Evolutionary conservation across 2,329 filamentous ascomycete genomes (phyloP), one percentile per base, ranked within the genome.

Genomic region (Aureobasidium melanogenum): DNA sequence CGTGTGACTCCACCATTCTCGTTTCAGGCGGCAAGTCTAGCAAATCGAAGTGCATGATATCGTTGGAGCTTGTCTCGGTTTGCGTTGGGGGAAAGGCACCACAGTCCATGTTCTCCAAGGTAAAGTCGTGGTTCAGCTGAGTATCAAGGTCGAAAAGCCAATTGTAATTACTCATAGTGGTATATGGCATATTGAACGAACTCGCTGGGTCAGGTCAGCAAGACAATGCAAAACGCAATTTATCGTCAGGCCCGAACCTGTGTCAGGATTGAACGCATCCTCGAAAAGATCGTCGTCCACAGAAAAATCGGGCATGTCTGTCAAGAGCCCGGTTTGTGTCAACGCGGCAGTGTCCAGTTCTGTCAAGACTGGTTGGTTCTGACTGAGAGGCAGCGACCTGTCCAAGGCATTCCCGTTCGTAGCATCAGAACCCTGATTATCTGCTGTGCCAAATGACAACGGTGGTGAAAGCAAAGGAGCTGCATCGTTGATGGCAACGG

Each of bases 151-250:
- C 79, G 66, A 86, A 86, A 2, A 86, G 68, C 83, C 84, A 86
- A 62, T 82, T 83, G 67, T 86, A 86, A 61, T 86, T 84, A 64
- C 77, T 76, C 63, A 82, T 82, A 1, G 84, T 85, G 2, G 84
- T 85, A 69, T 84, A 86, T 5, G 84, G 84, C 72, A 84, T 84
- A 60, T 86, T 86, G 68, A 86, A 86, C 0, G 83, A 84, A 66
- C 79, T 84, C 32, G 83, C 83, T 68, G 60, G 41, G 54, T 15
- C 19, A 30, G 8, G 51, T 63, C 61, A 63, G 55, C 39, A 17
- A 17, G 14, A 26, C 14, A 34, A 32, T 39, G 26, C 38, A 32
- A 32, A 32, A 7, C 8, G 30, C 30, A 32, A 32, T 9, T 10
- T 9, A 32, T 32, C 10, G 30, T 32, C 30, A 32, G 30, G 10